Percentiles rank a stretch among this genome's conserved stretches.
phyloP scores from a whole-genome alignment of 2,329 filamentous ascomycete genomes.

The Cladobotryum mycophilum region DNA sequence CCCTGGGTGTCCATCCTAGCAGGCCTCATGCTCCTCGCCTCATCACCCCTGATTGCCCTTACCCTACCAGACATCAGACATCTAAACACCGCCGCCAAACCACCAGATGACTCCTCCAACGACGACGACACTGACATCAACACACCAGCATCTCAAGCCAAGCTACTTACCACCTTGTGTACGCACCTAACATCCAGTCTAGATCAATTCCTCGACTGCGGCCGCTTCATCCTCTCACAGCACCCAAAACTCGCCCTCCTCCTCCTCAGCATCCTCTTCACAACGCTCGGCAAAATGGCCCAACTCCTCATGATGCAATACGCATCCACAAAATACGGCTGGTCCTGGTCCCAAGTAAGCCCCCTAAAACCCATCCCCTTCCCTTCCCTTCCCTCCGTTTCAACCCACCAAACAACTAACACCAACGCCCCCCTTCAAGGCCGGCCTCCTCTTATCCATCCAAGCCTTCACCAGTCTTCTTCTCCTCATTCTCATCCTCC shows the following conservation, averaged over 20 bases:
- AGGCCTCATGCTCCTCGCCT: background rate
- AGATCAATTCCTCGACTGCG: background rate
- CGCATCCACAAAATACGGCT: slow-evolving; percentile 12
- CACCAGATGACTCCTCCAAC: background rate
- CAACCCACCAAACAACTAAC: background rate
- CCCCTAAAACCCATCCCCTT: background rate
- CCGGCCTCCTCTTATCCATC: slow-evolving; percentile 5
- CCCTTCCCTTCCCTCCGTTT: background rate
- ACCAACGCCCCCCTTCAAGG: background rate
- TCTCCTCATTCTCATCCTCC: background rate
- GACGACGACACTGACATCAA: background rate
- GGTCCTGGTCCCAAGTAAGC: slow-evolving; percentile 13
- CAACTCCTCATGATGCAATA: slow-evolving; percentile 13
- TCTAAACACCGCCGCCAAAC: background rate
- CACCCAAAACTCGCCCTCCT: background rate
- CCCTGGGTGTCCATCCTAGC: slow-evolving; percentile 8
- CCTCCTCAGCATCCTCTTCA: slow-evolving; percentile 7
- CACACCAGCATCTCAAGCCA: background rate
- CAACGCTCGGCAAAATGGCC: slow-evolving; percentile 9
- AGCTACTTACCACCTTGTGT: background rate
- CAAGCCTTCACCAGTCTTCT: background rate
- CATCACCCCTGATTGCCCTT: background rate
- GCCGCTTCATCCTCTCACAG: background rate
- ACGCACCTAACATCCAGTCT: background rate
- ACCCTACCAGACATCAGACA: background rate